A percentile compares a stretch with the other conserved stretches of the same genome.
These are phyloP conservation scores for Parietaria judaica DNA, from an alignment of 306 rosid species.

Conservation along the genomic window DNA sequence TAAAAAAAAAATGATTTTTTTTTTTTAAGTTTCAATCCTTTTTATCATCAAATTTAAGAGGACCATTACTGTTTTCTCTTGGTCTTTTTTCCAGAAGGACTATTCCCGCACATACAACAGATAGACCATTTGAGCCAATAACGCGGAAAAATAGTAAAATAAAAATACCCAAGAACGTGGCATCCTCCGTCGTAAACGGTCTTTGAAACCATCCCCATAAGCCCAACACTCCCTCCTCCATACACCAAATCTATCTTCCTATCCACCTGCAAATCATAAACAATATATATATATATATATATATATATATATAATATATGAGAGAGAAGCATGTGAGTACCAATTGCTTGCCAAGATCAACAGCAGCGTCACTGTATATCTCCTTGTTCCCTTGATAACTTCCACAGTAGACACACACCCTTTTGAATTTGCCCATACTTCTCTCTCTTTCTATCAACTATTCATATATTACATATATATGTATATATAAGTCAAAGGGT, in stretches of 20 bases:
- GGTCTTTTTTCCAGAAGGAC: too few species aligned
- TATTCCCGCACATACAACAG: too few species aligned
- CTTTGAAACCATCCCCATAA: conserved; percentile 85
- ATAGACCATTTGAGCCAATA: too few species aligned
- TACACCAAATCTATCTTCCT: conserved; percentile 78
- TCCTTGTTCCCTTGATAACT: conserved; percentile 73
- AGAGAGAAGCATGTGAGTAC: conserved; percentile 26
- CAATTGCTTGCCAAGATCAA: conserved; percentile 78
- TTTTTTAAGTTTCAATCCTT: too few species aligned
- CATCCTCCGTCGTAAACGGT: conserved; percentile 81
- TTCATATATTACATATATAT: not conserved
- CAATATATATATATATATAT: not conserved
- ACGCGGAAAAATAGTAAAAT: too few species aligned
- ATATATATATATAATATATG: not conserved
- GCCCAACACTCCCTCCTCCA: conserved; percentile 86
- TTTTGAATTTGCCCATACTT: conserved; percentile 47
- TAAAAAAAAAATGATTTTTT: too few species aligned
- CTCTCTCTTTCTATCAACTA: not conserved
- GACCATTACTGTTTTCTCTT: too few species aligned
- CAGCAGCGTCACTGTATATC: conserved; percentile 70
- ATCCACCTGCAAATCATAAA: conserved; percentile 53
- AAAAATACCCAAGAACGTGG: conserved; percentile 69
- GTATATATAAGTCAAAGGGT: not conserved
- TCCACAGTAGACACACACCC: conserved; percentile 82
- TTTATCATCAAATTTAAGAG: not conserved